Base-by-base conservation (phyloP, 805 yeast genomes). In the Debaryomyces maramus region DNA sequence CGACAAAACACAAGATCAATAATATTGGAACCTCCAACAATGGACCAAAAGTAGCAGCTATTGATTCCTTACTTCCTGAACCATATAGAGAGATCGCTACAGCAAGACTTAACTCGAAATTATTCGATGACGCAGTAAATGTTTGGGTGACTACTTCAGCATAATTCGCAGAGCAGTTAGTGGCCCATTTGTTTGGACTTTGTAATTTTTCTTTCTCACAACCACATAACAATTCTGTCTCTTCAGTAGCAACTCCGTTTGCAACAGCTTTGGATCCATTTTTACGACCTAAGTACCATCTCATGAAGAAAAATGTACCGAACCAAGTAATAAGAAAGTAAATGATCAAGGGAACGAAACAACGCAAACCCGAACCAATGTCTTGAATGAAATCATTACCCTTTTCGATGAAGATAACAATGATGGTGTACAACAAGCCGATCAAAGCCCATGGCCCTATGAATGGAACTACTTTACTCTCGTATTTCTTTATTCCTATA, bases 41-140 rank as follows among this genome's bases (percentile, higher is more conserved):
- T 0, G 83, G 83, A 2, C 83, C 83, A 52, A 78, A 74, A 0
- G 83, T 77, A 2, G 83, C 76, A 4, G 84, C 83, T 30, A 78
- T 65, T 1, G 81, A 72, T 50, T 77, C 72, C 37, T 73, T 66
- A 41, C 78, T 70, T 1, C 73, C 75, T 19, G 67, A 57, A 0
- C 83, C 83, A 55, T 75, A 78, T 9, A 75, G 46, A 0, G 80
- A 67, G 5, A 74, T 69, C 1, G 80, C 75, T 14, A 78, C 70
- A 3, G 83, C 81, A 26, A 78, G 57, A 41, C 80, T 73, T 31
- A 78, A 60, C 52, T 78, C 83, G 48, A 78, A 78, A 51, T 78
- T 78, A 51, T 78, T 78, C 4, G 80, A 73, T 1, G 82, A 75
- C 10, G 81, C 80, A 3, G 81, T 75, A 48, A 78, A 78, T 8